These are phyloP conservation scores for Austroboletus eburneus DNA, from an alignment of 768 basidiomycete species.

Conservation along the genomic window DNA sequence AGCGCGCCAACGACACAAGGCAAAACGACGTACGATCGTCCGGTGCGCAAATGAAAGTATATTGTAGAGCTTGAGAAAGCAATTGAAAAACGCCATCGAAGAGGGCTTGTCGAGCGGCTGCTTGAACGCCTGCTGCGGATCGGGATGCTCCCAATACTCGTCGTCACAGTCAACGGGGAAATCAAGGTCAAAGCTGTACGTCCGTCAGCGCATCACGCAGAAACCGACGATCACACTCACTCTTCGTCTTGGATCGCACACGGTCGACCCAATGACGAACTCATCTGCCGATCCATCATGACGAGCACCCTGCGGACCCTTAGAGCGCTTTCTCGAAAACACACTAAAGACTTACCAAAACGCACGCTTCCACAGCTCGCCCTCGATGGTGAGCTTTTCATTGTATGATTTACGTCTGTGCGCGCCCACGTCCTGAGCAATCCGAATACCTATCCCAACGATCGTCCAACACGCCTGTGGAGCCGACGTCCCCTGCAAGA, in stretches of 20 bases:
- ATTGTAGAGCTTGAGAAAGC: constrained; percentile 52
- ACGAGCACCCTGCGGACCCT: constrained; percentile 26
- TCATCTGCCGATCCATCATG: constrained; percentile 29
- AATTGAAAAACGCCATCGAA: constrained; percentile 48
- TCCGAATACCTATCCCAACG: constrained; percentile 55
- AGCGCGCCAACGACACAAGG: neutral
- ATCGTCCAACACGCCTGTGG: constrained; percentile 68
- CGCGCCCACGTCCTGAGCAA: constrained; percentile 57
- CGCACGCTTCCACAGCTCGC: constrained; percentile 58
- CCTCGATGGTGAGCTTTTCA: constrained; percentile 38
- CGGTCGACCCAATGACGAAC: constrained; percentile 59
- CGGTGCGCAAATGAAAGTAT: constrained; percentile 59
- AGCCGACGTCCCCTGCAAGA: constrained; percentile 52
- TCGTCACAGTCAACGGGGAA: constrained; percentile 65
- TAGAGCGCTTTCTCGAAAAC: neutral
- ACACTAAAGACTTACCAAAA: constrained; percentile 35
- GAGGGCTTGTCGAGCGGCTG: constrained; percentile 63
- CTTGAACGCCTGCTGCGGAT: constrained; percentile 47
- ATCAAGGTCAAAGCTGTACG: constrained; percentile 55
- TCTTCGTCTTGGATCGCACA: constrained; percentile 69
- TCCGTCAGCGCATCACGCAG: neutral
- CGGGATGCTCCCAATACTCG: constrained; percentile 57
- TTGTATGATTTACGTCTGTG: constrained; percentile 39
- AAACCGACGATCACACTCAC: constrained; percentile 34
- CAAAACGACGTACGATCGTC: constrained; percentile 47